Evolutionary conservation across 331 rosid genomes (phyloP).

Genomic region (Spiraea crenata): DNA sequence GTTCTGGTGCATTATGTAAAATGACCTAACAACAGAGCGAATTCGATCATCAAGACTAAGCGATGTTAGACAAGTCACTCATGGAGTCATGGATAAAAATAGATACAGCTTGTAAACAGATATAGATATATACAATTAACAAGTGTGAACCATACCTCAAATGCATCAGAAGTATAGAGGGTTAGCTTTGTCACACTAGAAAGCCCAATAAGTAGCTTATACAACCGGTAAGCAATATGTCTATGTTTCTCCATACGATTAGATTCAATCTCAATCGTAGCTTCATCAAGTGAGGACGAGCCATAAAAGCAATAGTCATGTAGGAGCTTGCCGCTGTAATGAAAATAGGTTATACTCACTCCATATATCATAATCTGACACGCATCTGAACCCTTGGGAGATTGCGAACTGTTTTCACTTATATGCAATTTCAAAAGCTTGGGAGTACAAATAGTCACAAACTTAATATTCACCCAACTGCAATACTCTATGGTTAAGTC

Average conservation of each 20-base stretch:
- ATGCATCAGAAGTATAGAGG: background rate
- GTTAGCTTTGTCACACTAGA: background rate
- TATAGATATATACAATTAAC: background rate
- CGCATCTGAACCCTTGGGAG: background rate
- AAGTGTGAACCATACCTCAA: background rate
- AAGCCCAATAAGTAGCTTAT: conserved; percentile 9
- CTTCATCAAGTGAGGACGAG: background rate
- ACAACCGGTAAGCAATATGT: conserved; percentile 1
- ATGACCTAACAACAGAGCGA: background rate
- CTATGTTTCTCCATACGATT: background rate
- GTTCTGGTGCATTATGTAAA: background rate
- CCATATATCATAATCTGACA: conserved; percentile 8
- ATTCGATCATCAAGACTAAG: background rate
- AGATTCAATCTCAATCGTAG: background rate
- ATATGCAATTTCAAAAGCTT: conserved; percentile 1
- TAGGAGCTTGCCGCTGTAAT: background rate
- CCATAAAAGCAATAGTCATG: conserved; percentile 3
- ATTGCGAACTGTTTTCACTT: background rate
- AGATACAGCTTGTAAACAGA: background rate
- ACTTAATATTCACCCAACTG: conserved; percentile 8
- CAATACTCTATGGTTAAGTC: background rate
- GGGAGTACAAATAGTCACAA: conserved; percentile 4
- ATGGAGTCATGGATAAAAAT: no score
- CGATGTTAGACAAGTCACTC: background rate
- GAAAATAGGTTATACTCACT: background rate